These are phyloP conservation scores for Prunus mongolica DNA, from an alignment of 306 rosid species.

Conservation along the genomic window DNA sequence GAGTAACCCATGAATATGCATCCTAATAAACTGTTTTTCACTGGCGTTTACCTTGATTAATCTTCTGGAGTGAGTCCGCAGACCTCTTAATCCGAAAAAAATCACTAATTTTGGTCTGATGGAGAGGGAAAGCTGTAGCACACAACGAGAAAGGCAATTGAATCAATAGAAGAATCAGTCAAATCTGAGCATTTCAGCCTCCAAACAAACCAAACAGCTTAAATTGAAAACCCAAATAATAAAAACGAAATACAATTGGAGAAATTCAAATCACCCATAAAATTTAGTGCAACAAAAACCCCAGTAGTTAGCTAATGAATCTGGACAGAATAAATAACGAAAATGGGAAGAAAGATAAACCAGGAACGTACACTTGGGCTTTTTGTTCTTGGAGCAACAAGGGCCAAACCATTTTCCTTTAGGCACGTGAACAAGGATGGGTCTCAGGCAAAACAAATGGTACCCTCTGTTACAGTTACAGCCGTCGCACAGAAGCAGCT, in stretches of 20 bases:
- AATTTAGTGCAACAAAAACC: background rate
- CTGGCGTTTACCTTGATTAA: slow-evolving; percentile 42
- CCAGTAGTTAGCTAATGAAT: background rate
- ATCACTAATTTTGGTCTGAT: slow-evolving; percentile 83
- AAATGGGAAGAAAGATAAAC: background rate
- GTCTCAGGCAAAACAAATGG: slow-evolving; percentile 76
- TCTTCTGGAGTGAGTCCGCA: slow-evolving; percentile 9
- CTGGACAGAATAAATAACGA: background rate
- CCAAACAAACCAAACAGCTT: background rate
- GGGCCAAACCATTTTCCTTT: slow-evolving; percentile 75
- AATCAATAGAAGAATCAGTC: background rate
- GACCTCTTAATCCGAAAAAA: slow-evolving; percentile 67
- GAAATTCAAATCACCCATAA: background rate
- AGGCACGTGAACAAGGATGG: slow-evolving; percentile 65
- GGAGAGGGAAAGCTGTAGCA: slow-evolving; percentile 78
- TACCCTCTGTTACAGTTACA: slow-evolving; percentile 67
- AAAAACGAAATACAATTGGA: no score
- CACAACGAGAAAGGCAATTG: background rate
- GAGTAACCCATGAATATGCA: background rate
- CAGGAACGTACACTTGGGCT: slow-evolving; percentile 43
- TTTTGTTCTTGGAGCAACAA: slow-evolving; percentile 45
- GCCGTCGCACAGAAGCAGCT: slow-evolving; percentile 74
- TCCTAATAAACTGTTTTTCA: background rate
- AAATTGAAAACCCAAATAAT: no score
- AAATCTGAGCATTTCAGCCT: background rate